Evolutionary conservation across 805 yeast species (phyloP).

Genomic region (Millerago galiae): DNA sequence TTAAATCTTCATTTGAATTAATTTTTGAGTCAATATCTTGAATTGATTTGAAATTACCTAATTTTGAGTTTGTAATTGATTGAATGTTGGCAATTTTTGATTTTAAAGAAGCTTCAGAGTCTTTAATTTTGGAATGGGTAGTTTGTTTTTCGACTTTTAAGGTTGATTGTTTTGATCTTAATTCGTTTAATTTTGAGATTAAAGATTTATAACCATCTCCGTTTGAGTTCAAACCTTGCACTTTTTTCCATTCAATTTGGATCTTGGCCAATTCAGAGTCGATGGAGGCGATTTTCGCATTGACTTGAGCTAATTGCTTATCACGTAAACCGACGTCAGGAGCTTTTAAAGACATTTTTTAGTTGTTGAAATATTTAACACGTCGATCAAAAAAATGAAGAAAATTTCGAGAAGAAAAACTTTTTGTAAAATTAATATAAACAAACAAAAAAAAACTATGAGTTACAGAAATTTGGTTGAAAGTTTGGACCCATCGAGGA

Average conservation of each 20-base stretch:
- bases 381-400: not conserved
- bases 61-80: constrained; percentile 55
- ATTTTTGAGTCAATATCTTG: constrained; percentile 68
- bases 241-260: constrained; percentile 44
- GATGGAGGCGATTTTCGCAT: constrained; percentile 22
- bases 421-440: not conserved
- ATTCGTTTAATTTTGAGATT: constrained; percentile 38
- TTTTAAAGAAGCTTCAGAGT: constrained; percentile 63
- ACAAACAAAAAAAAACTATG: constrained; percentile 2
- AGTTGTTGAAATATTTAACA: not conserved
- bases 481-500: constrained; percentile 39
- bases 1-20: constrained; percentile 57
- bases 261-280: constrained; percentile 26
- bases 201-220: constrained; percentile 24
- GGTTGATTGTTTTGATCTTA: constrained; percentile 41
- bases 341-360: constrained; percentile 48
- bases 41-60: constrained; percentile 51
- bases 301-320: constrained; percentile 39
- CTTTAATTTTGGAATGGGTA: constrained; percentile 60
- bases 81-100: constrained; percentile 71
- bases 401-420: not conserved
- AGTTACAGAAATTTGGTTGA: constrained; percentile 50
- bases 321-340: constrained; percentile 64
- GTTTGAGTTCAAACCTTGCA: not conserved
- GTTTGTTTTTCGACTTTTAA: constrained; percentile 39